Percentiles rank a stretch among this genome's conserved stretches.
phyloP scores from a whole-genome alignment of 1,284 basidiomycete genomes.

The Heliocybe sulcata region DNA sequence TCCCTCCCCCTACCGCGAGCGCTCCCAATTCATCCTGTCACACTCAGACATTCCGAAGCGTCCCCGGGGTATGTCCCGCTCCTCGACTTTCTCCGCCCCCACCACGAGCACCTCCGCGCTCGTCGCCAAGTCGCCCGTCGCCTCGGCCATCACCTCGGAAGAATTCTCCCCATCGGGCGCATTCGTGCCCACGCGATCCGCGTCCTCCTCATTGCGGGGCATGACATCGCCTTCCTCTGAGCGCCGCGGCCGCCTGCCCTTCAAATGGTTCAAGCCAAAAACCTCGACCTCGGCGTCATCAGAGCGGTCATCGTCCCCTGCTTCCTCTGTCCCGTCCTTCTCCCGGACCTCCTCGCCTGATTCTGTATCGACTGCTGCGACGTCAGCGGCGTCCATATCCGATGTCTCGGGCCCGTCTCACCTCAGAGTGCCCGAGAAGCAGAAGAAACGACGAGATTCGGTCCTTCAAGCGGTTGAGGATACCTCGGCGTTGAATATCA shows the following conservation, averaged over 20 bases:
- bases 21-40: background rate
- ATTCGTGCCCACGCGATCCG: conserved; percentile 33
- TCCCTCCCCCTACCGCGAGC: background rate
- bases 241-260: background rate
- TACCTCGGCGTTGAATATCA: background rate
- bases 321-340: conserved; percentile 5
- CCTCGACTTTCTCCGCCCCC: conserved; percentile 19
- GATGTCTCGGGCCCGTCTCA: conserved; percentile 9
- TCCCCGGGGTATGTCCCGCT: conserved; percentile 16
- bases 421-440: conserved; percentile 9
- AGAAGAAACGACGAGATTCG: conserved; percentile 8
- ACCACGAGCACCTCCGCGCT: conserved; percentile 22
- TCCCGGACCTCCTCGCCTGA: conserved; percentile 10
- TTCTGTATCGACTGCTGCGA: conserved; percentile 5
- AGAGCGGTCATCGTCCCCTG: conserved; percentile 8
- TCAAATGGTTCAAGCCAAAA: background rate
- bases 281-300: conserved; percentile 1
- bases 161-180: conserved; percentile 34
- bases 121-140: conserved; percentile 21
- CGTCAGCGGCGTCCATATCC: conserved; percentile 15
- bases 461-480: background rate
- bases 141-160: conserved; percentile 21
- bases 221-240: background rate
- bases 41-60: conserved; percentile 4
- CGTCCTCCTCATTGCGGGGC: conserved; percentile 16